These are phyloP conservation scores for Arthroderma uncinatum DNA, from an alignment of 2,329 filamentous ascomycete species.

Conservation along the genomic window DNA sequence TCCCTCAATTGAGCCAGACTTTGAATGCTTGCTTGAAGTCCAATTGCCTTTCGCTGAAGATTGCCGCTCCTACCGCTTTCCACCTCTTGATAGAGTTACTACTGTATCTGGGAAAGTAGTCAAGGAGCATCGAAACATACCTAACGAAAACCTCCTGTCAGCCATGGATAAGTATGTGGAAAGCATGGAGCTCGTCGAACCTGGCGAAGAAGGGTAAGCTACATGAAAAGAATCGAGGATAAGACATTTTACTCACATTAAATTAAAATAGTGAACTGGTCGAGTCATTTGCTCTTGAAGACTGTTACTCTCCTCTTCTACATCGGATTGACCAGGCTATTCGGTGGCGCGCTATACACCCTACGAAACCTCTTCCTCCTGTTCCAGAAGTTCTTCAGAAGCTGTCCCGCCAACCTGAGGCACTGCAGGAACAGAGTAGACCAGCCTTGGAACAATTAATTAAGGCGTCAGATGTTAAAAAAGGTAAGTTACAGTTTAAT, in stretches of 20 bases:
- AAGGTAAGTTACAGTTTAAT: slow-evolving; percentile 42
- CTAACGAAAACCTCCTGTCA: slow-evolving; percentile 58
- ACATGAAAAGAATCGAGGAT: neutral
- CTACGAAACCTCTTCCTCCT: slow-evolving; percentile 52
- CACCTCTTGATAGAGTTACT: slow-evolving; percentile 74
- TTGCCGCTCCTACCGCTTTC: slow-evolving; percentile 78
- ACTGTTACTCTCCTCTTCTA: slow-evolving; percentile 73
- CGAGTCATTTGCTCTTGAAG: slow-evolving; percentile 69
- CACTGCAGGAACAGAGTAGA: slow-evolving; percentile 51
- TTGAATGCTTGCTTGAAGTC: slow-evolving; percentile 80
- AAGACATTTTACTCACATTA: slow-evolving; percentile 10
- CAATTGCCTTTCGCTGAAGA: slow-evolving; percentile 92
- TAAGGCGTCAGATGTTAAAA: slow-evolving; percentile 66
- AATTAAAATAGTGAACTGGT: slow-evolving; percentile 33
- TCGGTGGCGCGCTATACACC: slow-evolving; percentile 66
- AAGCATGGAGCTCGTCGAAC: slow-evolving; percentile 70
- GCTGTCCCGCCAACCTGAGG: slow-evolving; percentile 60
- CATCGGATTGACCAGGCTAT: slow-evolving; percentile 83
- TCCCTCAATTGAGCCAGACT: slow-evolving; percentile 64
- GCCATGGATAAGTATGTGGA: slow-evolving; percentile 91
- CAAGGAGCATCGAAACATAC: slow-evolving; percentile 73
- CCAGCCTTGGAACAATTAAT: slow-evolving; percentile 53
- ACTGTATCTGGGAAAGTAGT: slow-evolving; percentile 75
- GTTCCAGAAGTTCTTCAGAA: slow-evolving; percentile 55
- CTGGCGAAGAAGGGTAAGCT: slow-evolving; percentile 61